These are phyloP conservation scores for Annona cherimola DNA, from an alignment of 164 flowering plant genomes.

Conservation along the genomic window DNA sequence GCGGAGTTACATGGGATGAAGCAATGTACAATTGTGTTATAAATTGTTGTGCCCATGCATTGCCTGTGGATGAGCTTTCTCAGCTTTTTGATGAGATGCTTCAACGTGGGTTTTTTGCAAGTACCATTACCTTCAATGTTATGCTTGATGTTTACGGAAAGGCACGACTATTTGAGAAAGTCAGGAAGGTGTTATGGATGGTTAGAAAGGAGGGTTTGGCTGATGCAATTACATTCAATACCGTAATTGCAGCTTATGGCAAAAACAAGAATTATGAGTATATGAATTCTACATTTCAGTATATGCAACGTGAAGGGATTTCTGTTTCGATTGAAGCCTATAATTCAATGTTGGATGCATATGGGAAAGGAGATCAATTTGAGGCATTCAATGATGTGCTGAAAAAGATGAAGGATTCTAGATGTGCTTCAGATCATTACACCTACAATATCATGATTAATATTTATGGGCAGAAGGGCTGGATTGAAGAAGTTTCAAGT, in stretches of 20 bases:
- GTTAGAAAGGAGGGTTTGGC: conserved; percentile 55
- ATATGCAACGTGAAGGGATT: conserved; percentile 76
- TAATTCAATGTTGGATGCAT: conserved; percentile 85
- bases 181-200: conserved; percentile 50
- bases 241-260: conserved; percentile 87
- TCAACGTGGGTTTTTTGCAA: conserved; percentile 50
- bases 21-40: conserved; percentile 87
- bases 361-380: conserved; percentile 73
- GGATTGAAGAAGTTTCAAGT: conserved; percentile 80
- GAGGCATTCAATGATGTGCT: conserved; percentile 57
- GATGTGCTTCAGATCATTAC: conserved; percentile 51
- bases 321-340: conserved; percentile 86
- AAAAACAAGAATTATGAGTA: conserved; percentile 48
- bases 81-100: conserved; percentile 78
- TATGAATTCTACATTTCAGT: conserved; percentile 48
- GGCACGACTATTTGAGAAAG: conserved; percentile 65
- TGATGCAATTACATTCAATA: conserved; percentile 81
- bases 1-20: conserved; percentile 64
- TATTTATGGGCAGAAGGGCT: conserved; percentile 76
- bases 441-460: conserved; percentile 85
- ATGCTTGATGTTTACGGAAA: conserved; percentile 79
- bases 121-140: conserved; percentile 66
- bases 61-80: conserved; percentile 86
- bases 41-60: conserved; percentile 85
- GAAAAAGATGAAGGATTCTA: conserved; percentile 57